A percentile compares a stretch with the other conserved stretches of the same genome.
Evolutionary conservation across 2,329 filamentous ascomycete genomes (phyloP).

Genomic region (Leptographium lundbergii): DNA sequence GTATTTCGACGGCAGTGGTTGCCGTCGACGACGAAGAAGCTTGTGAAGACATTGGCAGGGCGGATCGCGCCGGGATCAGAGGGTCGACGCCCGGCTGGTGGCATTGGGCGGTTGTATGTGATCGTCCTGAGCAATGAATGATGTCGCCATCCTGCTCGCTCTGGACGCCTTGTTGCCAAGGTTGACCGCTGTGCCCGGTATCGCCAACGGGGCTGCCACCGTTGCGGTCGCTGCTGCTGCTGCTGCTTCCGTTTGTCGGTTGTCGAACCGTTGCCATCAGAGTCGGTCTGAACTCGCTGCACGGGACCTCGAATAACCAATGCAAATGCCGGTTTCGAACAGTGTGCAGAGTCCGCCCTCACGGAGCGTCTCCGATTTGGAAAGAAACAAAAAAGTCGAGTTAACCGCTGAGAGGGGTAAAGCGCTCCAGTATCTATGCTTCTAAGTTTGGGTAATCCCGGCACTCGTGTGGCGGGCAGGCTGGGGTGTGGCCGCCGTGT

Average conservation of each 20-base stretch:
- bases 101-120: neutral
- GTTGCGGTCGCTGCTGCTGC: neutral
- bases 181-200: neutral
- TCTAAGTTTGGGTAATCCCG: neutral
- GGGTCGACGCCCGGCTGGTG: neutral
- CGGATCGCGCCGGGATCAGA: neutral
- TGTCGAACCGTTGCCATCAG: constrained; percentile 9
- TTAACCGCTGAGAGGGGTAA: neutral
- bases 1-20: constrained; percentile 2
- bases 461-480: neutral
- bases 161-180: neutral
- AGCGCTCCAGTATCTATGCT: neutral
- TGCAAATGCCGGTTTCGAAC: neutral
- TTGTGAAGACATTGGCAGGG: neutral
- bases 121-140: neutral
- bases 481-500: neutral
- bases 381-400: neutral
- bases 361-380: neutral
- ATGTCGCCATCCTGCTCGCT: neutral
- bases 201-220: neutral
- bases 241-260: constrained; percentile 2
- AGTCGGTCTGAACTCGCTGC: neutral
- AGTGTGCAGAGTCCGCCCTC: neutral
- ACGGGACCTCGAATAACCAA: neutral
- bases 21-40: constrained; percentile 3